Conservation (phyloP, 1,139 yeast species). For the Yamadazyma sp. region DNA sequence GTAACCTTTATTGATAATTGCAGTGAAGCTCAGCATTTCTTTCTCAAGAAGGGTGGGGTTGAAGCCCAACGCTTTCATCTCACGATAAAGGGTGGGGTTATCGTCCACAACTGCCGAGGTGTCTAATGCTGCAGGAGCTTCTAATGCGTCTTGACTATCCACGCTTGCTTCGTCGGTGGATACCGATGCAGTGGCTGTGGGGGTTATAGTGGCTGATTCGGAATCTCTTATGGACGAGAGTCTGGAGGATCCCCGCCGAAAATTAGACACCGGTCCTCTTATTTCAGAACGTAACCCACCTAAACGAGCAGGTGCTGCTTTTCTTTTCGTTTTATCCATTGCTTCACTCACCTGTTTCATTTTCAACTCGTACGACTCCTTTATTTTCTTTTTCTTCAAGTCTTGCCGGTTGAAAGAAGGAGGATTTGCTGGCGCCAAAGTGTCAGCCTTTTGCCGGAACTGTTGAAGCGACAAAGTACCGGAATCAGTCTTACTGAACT, state of each 20-base stretch:
- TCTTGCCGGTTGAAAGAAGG: constrained; percentile 71
- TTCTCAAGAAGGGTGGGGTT: constrained; percentile 3
- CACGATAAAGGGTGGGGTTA: constrained; percentile 1
- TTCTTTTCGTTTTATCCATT: not conserved
- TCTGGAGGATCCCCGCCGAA: not conserved
- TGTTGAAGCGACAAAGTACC: constrained; percentile 71
- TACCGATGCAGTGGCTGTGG: not conserved
- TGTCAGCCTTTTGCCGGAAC: constrained; percentile 51
- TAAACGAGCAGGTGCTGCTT: not conserved
- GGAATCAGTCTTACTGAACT: constrained; percentile 76
- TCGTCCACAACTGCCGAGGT: not conserved
- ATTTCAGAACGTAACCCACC: not conserved
- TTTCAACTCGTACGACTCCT: constrained; percentile 5
- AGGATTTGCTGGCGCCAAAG: constrained; percentile 60
- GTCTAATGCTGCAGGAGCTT: not conserved
- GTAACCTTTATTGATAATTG: constrained; percentile 6
- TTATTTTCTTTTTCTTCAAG: constrained; percentile 19
- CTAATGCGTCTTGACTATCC: too few relatives aligned
- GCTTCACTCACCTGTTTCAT: not conserved
- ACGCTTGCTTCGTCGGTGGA: not conserved
- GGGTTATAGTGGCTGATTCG: not conserved
- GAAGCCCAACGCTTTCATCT: constrained; percentile 6
- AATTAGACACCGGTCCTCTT: not conserved
- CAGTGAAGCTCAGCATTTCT: constrained; percentile 5
- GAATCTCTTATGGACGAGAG: not conserved